phyloP scores from a whole-genome alignment of 768 basidiomycete species.

The Cyathus striatus region DNA sequence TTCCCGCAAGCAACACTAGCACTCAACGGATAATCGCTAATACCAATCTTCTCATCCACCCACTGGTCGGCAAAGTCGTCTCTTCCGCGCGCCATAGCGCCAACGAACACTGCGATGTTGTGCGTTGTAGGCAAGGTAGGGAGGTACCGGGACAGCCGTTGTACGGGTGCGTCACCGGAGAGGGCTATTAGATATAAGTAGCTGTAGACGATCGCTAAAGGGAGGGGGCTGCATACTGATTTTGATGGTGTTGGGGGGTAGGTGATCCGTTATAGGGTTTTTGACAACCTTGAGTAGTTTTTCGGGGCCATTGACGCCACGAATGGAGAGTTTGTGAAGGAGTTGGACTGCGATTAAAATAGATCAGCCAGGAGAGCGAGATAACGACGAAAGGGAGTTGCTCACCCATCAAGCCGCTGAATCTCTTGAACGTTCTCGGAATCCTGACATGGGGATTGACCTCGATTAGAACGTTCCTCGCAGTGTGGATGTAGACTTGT shows the following conservation, averaged over 20 bases:
- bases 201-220: background rate
- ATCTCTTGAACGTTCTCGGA: conserved; percentile 97
- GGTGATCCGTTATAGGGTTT: conserved; percentile 71
- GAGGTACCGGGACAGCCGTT: conserved; percentile 70
- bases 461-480: conserved; percentile 93
- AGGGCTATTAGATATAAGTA: conserved; percentile 8
- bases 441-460: conserved; percentile 98
- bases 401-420: conserved; percentile 96
- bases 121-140: conserved; percentile 84
- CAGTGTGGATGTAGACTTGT: conserved; percentile 98
- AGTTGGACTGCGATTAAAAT: conserved; percentile 75
- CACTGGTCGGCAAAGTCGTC: conserved; percentile 96
- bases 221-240: conserved; percentile 60
- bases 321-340: conserved; percentile 90
- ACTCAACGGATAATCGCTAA: conserved; percentile 90
- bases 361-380: conserved; percentile 3
- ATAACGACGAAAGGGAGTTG: conserved; percentile 4
- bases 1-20: conserved; percentile 96
- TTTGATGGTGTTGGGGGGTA: conserved; percentile 94
- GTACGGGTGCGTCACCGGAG: conserved; percentile 2
- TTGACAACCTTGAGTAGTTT: background rate
- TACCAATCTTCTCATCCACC: conserved; percentile 95
- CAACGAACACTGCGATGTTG: conserved; percentile 91
- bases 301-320: conserved; percentile 42
- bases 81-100: conserved; percentile 94